Base-by-base conservation (phyloP, 2,329 filamentous ascomycete genomes). In the Furcasterigmium sp. region DNA sequence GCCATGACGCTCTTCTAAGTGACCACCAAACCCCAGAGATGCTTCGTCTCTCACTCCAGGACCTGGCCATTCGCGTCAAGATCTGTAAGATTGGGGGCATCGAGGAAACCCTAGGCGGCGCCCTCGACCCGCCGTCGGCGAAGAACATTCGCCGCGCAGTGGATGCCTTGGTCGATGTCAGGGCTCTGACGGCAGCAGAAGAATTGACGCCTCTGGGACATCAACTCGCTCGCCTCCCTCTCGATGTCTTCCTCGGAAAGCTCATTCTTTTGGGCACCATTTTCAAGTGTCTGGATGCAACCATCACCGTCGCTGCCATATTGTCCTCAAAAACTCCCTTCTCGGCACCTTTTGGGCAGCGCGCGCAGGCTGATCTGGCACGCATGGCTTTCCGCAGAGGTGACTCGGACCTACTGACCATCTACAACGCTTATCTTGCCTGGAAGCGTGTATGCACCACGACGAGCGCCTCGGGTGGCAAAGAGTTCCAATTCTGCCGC, bases 1-100 rank as follows among this genome's bases (percentile, higher is more conserved):
- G 91, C 8, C 89, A 96, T 58, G 91, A 97, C 58, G 80, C 80
- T 45, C 61, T 85, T 54, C 89, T 97, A 77, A 82, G 83, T 40
- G 90, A 95, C 48, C 89, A 96, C 58, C 93, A 97, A 67, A 95
- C 89, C 0, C 94, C 93, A 0, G 93, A 98, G 62, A 95, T 98
- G 82, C 79, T 98, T 32, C 85, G 93, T 1, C 72, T 98, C 4
- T 96, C 93, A 0, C 71, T 98, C 10, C 93, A 98, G 62, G 93
- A 98, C 57, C 73, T 98, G 10, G 90, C 95, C 5, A 91, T 98
- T 60, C 83, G 93, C 8, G 91, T 97, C 51, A 98, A 98, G 67
- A 95, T 96, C 37, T 98, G 91, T 72, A 95, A 94, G 57, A 78
- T 98, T 35, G 93, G 93, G 10, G 85, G 88, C 32, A 95, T 97